Base-by-base conservation (phyloP, 371 early-diverging fungal genomes). In the Cokeromyces recurvatus region DNA sequence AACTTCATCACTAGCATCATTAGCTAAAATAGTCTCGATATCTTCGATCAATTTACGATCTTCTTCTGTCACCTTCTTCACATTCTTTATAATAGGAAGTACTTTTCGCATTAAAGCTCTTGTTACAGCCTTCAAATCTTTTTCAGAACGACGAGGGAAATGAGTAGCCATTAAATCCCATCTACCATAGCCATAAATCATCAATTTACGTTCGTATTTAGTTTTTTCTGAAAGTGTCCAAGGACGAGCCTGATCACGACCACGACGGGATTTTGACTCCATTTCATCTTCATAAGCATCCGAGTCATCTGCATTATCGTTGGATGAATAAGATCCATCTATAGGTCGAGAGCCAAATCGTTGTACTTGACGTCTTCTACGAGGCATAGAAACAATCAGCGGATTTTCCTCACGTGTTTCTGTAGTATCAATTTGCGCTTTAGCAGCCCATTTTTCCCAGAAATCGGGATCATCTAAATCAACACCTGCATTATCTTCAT, bases 381-480 rank as follows among this genome's bases (percentile, higher is more conserved):
- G 75, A 8, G 87, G 88, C 21, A 79, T 72, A 38, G 81, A 76
- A 1, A 90, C 54, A 39, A 90, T 88, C 41, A 90, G 56, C 9
- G 77, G 74, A 20, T 72, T 73, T 29, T 71, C 62, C 37, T 71
- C 76, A 3, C 63, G 68, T 8, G 61, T 55, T 8, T 86, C 84
- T 8, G 71, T 77, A 6, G 46, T 46, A 34, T 89, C 79, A 24
- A 92, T 72, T 25, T 88, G 74, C 25, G 91, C 91, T 43, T 83
- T 82, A 31, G 85, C 76, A 0, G 96, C 92, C 73, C 94, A 87
- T 65, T 95, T 95, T 56, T 95, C 94, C 98, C 98, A 98, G 67
- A 98, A 98, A 49, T 92, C 81, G 2, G 98, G 97, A 66, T 98
- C 98, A 48, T 98, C 89, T 4, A 98, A 72, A 43, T 94, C 95